Percentiles rank a stretch among this genome's conserved stretches.
Evolutionary conservation across 305 asterid genomes (phyloP).

Genomic region (Lippia alba): DNA sequence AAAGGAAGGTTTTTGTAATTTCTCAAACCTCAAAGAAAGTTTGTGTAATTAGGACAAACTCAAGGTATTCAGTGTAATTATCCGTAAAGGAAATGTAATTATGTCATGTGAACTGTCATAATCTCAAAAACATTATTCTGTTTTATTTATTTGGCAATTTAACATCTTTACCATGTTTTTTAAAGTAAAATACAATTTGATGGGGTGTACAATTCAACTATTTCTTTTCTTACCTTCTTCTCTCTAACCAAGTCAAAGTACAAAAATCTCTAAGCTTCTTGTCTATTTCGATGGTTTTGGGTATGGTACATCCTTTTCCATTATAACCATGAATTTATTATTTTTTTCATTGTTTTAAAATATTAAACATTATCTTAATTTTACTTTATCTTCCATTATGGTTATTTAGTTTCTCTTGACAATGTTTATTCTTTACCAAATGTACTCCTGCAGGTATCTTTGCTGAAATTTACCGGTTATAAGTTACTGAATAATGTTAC

Average conservation of each 20-base stretch:
- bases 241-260: not conserved
- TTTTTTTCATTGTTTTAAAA: conserved; percentile 3
- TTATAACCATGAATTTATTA: conserved; percentile 8
- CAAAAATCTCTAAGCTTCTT: not conserved
- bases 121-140: not conserved
- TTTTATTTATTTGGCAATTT: not conserved
- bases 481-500: conserved; percentile 81
- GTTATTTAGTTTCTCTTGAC: conserved; percentile 23
- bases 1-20: too few species aligned
- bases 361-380: conserved; percentile 8
- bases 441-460: conserved; percentile 68
- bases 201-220: not conserved
- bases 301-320: not conserved
- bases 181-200: not conserved
- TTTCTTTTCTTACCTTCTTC: not conserved
- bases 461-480: conserved; percentile 96
- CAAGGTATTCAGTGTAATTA: too few species aligned
- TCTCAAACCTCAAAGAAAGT: too few species aligned
- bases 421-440: conserved; percentile 16
- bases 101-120: too few species aligned
- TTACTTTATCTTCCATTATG: conserved; percentile 9
- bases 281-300: conserved; percentile 3
- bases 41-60: too few species aligned
- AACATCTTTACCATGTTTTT: not conserved
- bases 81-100: not conserved